Conservation (phyloP, 257 asterid genomes). For the Nicotiana attenuata region DNA sequence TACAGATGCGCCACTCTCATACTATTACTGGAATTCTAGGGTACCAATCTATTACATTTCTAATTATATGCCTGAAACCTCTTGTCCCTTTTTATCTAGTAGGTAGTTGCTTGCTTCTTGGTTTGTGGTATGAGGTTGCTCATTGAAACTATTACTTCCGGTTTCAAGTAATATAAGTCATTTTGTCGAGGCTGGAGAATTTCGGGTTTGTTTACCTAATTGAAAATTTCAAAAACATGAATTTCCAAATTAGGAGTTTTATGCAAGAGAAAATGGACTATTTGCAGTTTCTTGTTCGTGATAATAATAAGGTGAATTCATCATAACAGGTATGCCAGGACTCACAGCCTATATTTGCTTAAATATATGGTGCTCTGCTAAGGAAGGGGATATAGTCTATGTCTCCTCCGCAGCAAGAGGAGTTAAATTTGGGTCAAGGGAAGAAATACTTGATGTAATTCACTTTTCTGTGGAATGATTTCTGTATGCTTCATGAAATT, state of each 20-base stretch:
- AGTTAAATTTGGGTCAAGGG: too few relatives aligned
- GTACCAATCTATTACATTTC: too few relatives aligned
- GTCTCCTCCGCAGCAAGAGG: constrained; percentile 19
- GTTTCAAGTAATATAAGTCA: not conserved
- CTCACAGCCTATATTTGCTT: constrained; percentile 16
- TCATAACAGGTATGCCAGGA: constrained; percentile 17
- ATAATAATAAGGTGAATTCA: not conserved
- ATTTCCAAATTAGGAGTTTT: not conserved
- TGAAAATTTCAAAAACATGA: not conserved
- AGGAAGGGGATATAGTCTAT: constrained; percentile 20
- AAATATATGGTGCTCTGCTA: constrained; percentile 12
- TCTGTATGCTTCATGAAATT: too few relatives aligned
- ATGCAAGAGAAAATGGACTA: not conserved
- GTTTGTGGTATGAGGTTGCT: not conserved
- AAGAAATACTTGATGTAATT: too few relatives aligned
- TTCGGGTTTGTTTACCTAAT: not conserved
- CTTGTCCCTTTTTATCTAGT: not conserved
- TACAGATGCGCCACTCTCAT: too few relatives aligned
- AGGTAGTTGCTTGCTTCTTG: not conserved
- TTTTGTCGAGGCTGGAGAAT: not conserved
- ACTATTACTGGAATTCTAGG: too few relatives aligned
- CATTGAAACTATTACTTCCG: not conserved
- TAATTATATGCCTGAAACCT: too few relatives aligned
- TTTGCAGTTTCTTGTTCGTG: not conserved
- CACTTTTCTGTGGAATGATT: too few relatives aligned